Base-by-base conservation (phyloP, 345 rosid genomes). In the Ailanthus altissimus region DNA sequence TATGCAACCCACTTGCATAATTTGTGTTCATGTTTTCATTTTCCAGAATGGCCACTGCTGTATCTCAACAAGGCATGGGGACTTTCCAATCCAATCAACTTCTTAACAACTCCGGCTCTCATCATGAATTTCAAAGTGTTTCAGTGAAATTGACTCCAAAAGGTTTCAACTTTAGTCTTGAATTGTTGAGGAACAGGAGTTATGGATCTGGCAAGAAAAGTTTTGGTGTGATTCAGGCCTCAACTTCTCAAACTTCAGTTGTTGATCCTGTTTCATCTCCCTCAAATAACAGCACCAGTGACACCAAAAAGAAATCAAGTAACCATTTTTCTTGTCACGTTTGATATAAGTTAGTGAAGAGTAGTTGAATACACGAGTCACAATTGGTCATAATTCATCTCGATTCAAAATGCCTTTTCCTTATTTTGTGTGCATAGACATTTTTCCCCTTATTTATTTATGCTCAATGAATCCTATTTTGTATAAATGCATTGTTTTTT, bases 1-100 rank as follows among this genome's bases (percentile, higher is more conserved):
- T 4, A 60, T 20, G 57, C 2, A 74, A 46, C 26, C 0, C 4
- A 26, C 64, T 36, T 47, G 67, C 50, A 4, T 75, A 53, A 65
- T 38, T 54, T 64, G 50, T 80, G 70, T 75, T 20, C 20, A 45
- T 45, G 8, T 50, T 16, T 64, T 59, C 43, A 66, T 56, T 72
- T 77, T 83, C 67, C 92, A 91, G 97, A 79, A 93, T 93, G 97
- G 90, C 91, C 51, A 80, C 82, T 72, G 81, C 91, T 81, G 83
- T 77, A 58, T 87, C 88, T 73, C 84, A 89, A 81, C 92, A 86
- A 81, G 72, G 89, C 45, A 25, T 82, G 18, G 83, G 83, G 74
- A 82, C 84, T 66, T 65, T 83, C 64, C 87, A 83, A 53, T 75
- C 79, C 78, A 85, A 73, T 43, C 75, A 58, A 65, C 82, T 75